These are phyloP conservation scores for Crithidia brevicula DNA, from an alignment of 208 protist genomes.

Conservation along the genomic window DNA sequence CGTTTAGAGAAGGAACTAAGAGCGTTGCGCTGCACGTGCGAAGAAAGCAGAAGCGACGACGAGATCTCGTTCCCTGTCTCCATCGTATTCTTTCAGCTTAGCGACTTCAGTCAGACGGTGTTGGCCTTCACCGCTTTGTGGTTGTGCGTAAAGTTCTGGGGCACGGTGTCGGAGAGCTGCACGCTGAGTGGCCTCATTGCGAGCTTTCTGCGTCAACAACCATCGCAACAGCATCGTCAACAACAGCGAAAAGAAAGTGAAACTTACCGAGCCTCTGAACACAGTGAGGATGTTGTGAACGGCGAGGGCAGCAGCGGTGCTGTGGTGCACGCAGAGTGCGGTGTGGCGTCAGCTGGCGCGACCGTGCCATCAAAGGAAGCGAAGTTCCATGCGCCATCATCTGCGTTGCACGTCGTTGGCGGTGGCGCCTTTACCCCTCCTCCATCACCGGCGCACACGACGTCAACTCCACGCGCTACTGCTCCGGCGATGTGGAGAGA, in stretches of 20 bases:
- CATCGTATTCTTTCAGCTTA: background rate
- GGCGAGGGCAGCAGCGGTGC: background rate
- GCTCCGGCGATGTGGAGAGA: background rate
- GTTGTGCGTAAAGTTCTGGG: constrained; percentile 27
- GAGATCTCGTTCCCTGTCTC: background rate
- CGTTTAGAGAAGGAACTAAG: background rate
- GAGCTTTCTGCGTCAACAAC: background rate
- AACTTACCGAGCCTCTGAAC: no score
- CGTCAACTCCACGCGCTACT: background rate
- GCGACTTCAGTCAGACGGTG: constrained; percentile 2
- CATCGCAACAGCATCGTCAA: no score
- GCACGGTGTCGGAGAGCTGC: constrained; percentile 4
- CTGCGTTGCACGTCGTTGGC: no score
- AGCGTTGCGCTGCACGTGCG: background rate
- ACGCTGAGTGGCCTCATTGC: constrained; percentile 3
- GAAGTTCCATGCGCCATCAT: no score
- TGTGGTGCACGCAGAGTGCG: no score
- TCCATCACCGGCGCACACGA: background rate
- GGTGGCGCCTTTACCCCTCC: no score
- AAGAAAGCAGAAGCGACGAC: background rate
- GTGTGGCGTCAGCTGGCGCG: no score
- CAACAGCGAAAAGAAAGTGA: background rate
- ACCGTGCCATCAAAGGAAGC: no score
- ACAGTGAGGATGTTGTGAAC: no score
- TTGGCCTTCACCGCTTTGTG: constrained; percentile 26